Percentiles rank a stretch among this genome's conserved stretches.
Conservation (phyloP, 768 basidiomycete genomes). For the Trametes cubensis region DNA sequence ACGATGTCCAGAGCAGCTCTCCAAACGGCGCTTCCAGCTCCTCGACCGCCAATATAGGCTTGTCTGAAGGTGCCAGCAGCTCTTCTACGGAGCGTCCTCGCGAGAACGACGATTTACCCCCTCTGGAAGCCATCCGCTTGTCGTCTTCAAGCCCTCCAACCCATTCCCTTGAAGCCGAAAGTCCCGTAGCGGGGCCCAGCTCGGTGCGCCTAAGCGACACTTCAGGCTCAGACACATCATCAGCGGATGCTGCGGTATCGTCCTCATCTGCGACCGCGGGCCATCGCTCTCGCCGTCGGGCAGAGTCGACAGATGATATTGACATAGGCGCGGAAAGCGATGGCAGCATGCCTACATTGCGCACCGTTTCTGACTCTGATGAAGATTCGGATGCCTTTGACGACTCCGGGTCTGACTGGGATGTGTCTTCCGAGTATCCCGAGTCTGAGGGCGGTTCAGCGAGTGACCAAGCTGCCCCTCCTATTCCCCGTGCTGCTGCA, state of each 20-base stretch:
- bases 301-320: not conserved
- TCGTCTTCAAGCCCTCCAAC: no score
- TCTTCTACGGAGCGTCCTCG: no score
- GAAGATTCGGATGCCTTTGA: slow-evolving; percentile 16
- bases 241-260: not conserved
- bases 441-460: slow-evolving; percentile 16
- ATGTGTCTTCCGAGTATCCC: slow-evolving; percentile 6
- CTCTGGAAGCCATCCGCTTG: no score
- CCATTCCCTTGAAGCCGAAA: no score
- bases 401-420: slow-evolving; percentile 21
- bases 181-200: no score
- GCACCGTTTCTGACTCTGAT: slow-evolving; percentile 30
- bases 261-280: no score
- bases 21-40: no score
- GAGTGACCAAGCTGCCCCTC: not conserved
- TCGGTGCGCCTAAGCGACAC: no score
- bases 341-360: slow-evolving; percentile 29
- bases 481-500: not conserved
- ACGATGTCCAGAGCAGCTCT: not conserved
- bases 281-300: not conserved
- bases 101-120: no score
- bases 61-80: no score
- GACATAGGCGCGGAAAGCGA: slow-evolving; percentile 19
- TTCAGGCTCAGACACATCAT: not conserved
- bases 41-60: no score